A percentile compares a stretch with the other conserved stretches of the same genome.
Conservation (phyloP, 345 rosid genomes). For the Lenwebbia sp. region DNA sequence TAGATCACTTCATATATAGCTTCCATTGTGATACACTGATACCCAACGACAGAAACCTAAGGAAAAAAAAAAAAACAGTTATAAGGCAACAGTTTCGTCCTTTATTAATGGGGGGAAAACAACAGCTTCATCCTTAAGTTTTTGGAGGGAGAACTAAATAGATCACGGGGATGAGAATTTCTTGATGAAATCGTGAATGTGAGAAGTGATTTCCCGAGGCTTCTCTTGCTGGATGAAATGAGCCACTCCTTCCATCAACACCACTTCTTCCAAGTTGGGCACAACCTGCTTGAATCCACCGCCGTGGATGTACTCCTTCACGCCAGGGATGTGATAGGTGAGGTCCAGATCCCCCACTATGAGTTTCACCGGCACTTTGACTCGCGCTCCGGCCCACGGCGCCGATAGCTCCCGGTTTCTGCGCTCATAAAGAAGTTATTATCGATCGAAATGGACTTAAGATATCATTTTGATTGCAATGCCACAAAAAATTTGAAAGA, state of each 20-base stretch:
- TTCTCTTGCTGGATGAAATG: slow-evolving; percentile 19
- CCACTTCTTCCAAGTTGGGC: slow-evolving; percentile 17
- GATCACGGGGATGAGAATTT: slow-evolving; percentile 2
- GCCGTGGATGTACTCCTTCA: slow-evolving; percentile 6
- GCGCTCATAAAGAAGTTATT: not conserved
- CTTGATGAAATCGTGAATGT: slow-evolving; percentile 19
- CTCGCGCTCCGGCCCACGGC: not conserved
- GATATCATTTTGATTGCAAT: not conserved
- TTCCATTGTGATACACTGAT: not conserved
- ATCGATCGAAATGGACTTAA: not conserved
- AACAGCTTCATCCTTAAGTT: not conserved
- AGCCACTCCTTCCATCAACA: slow-evolving; percentile 18
- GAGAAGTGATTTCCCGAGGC: slow-evolving; percentile 13
- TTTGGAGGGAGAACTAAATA: not conserved
- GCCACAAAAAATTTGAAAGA: not conserved
- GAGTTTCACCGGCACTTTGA: not conserved
- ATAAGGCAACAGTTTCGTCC: not conserved
- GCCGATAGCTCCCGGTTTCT: not conserved
- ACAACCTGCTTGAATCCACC: slow-evolving; percentile 6
- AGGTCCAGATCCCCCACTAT: slow-evolving; percentile 18
- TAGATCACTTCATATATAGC: not conserved
- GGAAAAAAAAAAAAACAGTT: not conserved
- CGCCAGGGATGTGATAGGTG: slow-evolving; percentile 10
- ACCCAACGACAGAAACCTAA: not conserved
- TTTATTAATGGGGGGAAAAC: not conserved